These are phyloP conservation scores for Gremmenia infestans DNA, from an alignment of 2,329 filamentous ascomycete species.

Conservation along the genomic window DNA sequence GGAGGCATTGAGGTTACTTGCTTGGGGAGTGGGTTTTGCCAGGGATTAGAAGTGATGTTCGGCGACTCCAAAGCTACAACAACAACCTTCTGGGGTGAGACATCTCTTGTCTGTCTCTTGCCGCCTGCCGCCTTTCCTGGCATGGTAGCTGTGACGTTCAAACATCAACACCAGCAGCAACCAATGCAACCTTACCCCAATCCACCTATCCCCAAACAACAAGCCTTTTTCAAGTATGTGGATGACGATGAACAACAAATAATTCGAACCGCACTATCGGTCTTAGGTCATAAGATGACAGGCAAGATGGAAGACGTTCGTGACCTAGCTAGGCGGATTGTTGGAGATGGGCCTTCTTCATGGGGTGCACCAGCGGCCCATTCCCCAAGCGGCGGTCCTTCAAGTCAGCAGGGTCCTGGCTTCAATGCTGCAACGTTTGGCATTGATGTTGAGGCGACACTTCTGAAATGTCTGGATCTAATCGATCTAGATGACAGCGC, in stretches of 20 bases:
- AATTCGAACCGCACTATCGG: slow-evolving; percentile 61
- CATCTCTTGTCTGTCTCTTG: slow-evolving; percentile 57
- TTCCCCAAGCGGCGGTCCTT: slow-evolving; percentile 40
- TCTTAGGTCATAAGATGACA: slow-evolving; percentile 60
- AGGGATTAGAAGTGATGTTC: slow-evolving; percentile 79
- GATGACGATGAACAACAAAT: slow-evolving; percentile 66
- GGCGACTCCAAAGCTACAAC: slow-evolving; percentile 61
- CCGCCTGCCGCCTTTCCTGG: slow-evolving; percentile 55
- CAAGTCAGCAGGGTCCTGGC: slow-evolving; percentile 40
- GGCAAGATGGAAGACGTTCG: slow-evolving; percentile 57
- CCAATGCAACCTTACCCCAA: slow-evolving; percentile 38
- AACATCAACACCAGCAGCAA: slow-evolving; percentile 44
- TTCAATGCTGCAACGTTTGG: slow-evolving; percentile 35
- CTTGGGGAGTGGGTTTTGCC: slow-evolving; percentile 74
- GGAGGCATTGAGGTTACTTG: slow-evolving; percentile 86
- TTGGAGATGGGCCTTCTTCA: slow-evolving; percentile 43
- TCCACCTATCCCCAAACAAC: slow-evolving; percentile 43
- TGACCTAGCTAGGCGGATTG: slow-evolving; percentile 56
- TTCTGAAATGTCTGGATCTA: slow-evolving; percentile 71
- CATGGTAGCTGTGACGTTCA: slow-evolving; percentile 55
- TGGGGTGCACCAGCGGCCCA: slow-evolving; percentile 43
- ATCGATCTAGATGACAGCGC: slow-evolving; percentile 74
- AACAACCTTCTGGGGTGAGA: slow-evolving; percentile 60
- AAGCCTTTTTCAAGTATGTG: slow-evolving; percentile 65
- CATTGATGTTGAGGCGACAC: slow-evolving; percentile 34